Base-by-base conservation (phyloP, 106 monocot genomes). In the Dioscorea alata region DNA sequence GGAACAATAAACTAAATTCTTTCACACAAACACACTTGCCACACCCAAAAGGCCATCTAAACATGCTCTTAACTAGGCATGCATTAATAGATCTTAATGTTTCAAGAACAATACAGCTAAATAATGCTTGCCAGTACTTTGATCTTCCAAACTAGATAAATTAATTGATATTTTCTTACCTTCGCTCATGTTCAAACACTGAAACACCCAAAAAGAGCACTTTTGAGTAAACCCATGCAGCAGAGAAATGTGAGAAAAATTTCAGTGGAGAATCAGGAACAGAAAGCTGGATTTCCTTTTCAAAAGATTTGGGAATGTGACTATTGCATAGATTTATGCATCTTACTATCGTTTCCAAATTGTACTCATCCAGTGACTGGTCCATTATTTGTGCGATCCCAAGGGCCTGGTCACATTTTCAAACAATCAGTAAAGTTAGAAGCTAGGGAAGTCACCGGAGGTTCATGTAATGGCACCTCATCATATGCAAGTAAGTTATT, bases 321-420 rank as follows among this genome's bases (percentile, higher is more conserved):
- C 13, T 49, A 61, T 79, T 61, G 57, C 89, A 80, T 70, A 83
- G 7, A 53, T 81, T 32, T 28, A 90, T 87, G 78, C 97, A 99
- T 68, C 83, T 85, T 23, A 70, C 75, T 68, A 87, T 80, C 75
- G 75, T 78, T 49, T 87, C 80, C 59, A 75, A 70, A 67, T 93
- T 69, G 54, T 77, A 77, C 65, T 76, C 72, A 72, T 93, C 97
- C 56, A 99, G 74, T 64, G 83, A 79, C 74, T 93, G 82, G 73
- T 99, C 92, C 83, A 93, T 85, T 72, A 88, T 71, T 75, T 99
- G 92, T 68, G 90, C 92, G 66, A 99, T 77, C 79, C 82, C 87
- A 88, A 99, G 72, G 59, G 92, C 87, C 97, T 99, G 84, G 31
- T 17, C 13, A 48, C 5, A 23, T 19, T 23, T 20, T 12, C 25